Conservation (phyloP, 2,329 filamentous ascomycete genomes). For the Phyllosticta ampelicida region DNA sequence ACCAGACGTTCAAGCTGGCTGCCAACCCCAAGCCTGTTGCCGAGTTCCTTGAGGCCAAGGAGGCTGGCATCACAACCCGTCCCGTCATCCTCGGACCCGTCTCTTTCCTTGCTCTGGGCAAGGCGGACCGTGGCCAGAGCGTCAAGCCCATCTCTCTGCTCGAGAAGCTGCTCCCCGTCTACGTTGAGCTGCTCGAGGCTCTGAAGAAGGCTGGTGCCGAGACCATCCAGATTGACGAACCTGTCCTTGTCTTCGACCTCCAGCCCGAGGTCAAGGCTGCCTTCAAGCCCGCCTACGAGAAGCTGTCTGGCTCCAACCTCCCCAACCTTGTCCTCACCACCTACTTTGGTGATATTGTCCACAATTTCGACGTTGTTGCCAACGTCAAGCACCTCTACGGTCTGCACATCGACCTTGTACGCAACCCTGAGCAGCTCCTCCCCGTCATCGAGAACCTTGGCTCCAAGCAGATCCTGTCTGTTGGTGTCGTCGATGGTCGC, state of each 20-base stretch:
- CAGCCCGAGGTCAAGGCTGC: slow-evolving; percentile 83
- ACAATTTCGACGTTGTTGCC: slow-evolving; percentile 90
- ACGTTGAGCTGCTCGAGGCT: slow-evolving; percentile 83
- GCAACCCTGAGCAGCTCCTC: slow-evolving; percentile 95
- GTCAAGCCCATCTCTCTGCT: slow-evolving; percentile 91
- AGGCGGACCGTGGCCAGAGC: slow-evolving; percentile 91
- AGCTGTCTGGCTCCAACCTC: slow-evolving; percentile 68
- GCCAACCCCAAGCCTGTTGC: slow-evolving; percentile 83
- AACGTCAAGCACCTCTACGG: slow-evolving; percentile 63
- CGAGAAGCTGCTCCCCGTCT: slow-evolving; percentile 86
- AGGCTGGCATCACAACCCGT: slow-evolving; percentile 83
- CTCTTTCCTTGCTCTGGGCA: slow-evolving; percentile 93
- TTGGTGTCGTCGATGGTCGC: slow-evolving; percentile 93
- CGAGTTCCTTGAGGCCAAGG: slow-evolving; percentile 97
- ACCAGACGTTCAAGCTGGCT: slow-evolving; percentile 88
- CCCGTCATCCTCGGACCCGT: slow-evolving; percentile 93
- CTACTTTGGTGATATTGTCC: slow-evolving; percentile 98
- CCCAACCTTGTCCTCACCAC: slow-evolving; percentile 86
- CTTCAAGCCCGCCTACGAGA: slow-evolving; percentile 97
- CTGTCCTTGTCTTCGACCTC: slow-evolving; percentile 89
- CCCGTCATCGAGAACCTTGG: slow-evolving; percentile 73
- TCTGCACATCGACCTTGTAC: slow-evolving; percentile 91
- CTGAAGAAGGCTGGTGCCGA: slow-evolving; percentile 95
- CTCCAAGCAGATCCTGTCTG: slow-evolving; percentile 80
- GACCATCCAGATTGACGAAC: slow-evolving; percentile 97